These are phyloP conservation scores for Setomelanomma holmii DNA, from an alignment of 2,329 filamentous ascomycete genomes.

Conservation along the genomic window DNA sequence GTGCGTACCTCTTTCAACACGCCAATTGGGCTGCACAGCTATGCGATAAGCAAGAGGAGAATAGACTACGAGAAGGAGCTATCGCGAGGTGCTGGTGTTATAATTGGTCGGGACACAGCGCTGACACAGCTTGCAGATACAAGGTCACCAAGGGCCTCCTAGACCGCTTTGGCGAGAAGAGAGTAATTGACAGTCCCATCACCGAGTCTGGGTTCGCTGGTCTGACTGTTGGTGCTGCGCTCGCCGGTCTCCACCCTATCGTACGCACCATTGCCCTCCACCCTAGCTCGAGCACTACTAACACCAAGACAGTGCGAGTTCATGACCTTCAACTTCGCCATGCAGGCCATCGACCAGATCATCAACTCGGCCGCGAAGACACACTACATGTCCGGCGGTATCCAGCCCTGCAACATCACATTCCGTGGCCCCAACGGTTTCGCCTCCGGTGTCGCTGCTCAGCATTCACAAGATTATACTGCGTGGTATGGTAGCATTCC, in stretches of 20 bases:
- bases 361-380: constrained; percentile 99
- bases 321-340: constrained; percentile 99
- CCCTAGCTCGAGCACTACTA: constrained; percentile 5
- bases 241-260: constrained; percentile 92
- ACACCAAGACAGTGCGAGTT: constrained; percentile 79
- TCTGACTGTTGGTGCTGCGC: constrained; percentile 90
- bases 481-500: constrained; percentile 99
- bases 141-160: constrained; percentile 98
- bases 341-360: constrained; percentile 99
- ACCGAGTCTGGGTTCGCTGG: constrained; percentile 96
- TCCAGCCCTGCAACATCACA: constrained; percentile 99
- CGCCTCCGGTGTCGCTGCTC: constrained; percentile 90
- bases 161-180: constrained; percentile 95
- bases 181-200: constrained; percentile 98
- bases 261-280: constrained; percentile 61
- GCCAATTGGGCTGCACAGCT: constrained; percentile 13
- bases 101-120: constrained; percentile 6
- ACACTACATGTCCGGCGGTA: constrained; percentile 99
- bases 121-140: constrained; percentile 67
- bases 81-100: constrained; percentile 4
- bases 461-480: constrained; percentile 99
- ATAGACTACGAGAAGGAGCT: background rate
- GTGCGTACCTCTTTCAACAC: constrained; percentile 52
- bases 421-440: constrained; percentile 99
- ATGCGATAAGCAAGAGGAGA: constrained; percentile 5